Base-by-base conservation (phyloP, 1,139 yeast genomes). In the Pichia sp. region DNA sequence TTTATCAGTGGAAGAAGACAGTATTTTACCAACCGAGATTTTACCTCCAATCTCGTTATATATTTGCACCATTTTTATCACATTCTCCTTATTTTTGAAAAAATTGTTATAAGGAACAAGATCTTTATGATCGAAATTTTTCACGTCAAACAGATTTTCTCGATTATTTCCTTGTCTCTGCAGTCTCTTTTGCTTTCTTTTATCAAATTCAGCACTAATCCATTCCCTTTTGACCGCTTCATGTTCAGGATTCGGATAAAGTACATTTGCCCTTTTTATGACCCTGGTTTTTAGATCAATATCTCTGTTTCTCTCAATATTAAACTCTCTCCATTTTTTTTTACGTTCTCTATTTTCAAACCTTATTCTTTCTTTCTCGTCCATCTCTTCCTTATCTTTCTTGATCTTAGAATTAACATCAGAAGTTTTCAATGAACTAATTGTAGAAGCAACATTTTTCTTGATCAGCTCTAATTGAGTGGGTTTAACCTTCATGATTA, bases 261-360 rank as follows among this genome's bases (percentile, higher is more conserved):
- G 66, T 26, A 66, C 64, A 38, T 68, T 69, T 0, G 97, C 97
- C 40, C 92, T 69, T 53, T 81, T 81, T 50, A 76, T 72, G 29
- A 92, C 83, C 45, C 97, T 69, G 1, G 85, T 77, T 44, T 95
- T 72, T 48, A 90, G 66, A 60, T 90, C 97, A 55, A 85, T 84
- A 60, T 87, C 96, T 64, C 86, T 82, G 60, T 90, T 90, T 52
- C 94, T 72, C 51, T 83, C 84, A 16, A 77, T 75, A 60, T 90
- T 88, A 35, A 79, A 81, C 50, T 81, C 92, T 58, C 97, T 76
- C 97, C 97, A 92, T 54, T 79, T 77, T 66, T 88, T 82, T 66
- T 92, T 92, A 36, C 97, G 72, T 51, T 85, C 92, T 42, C 95
- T 72, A 56, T 88, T 88, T 46, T 82, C 95, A 29, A 77, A 60